Conservation (phyloP, 805 yeast species). For the Saccharomycopsis schoenii region DNA sequence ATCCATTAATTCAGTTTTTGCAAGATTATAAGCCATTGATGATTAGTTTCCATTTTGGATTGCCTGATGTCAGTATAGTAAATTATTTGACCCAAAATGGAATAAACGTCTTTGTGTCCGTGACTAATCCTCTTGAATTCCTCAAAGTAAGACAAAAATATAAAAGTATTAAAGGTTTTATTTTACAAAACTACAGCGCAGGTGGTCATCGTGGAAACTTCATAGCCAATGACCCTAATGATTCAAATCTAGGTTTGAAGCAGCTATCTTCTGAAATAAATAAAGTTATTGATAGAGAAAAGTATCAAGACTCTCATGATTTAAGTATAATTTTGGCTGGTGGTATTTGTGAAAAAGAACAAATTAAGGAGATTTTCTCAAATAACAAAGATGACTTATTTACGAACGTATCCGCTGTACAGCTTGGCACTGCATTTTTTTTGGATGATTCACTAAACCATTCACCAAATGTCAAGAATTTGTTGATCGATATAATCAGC, state of each 20-base stretch:
- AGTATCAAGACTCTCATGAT: not conserved
- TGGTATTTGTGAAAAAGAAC: conserved; percentile 33
- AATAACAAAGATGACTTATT: conserved; percentile 18
- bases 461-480: not conserved
- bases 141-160: conserved; percentile 19
- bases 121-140: conserved; percentile 39
- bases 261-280: not conserved
- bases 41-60: conserved; percentile 47
- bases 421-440: conserved; percentile 45
- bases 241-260: conserved; percentile 20
- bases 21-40: conserved; percentile 28
- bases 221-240: conserved; percentile 25
- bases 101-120: conserved; percentile 36
- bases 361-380: conserved; percentile 20
- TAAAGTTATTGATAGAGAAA: conserved; percentile 12
- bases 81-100: conserved; percentile 28
- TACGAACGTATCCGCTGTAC: conserved; percentile 43
- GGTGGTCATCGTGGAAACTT: conserved; percentile 57
- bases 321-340: conserved; percentile 41
- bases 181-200: conserved; percentile 52
- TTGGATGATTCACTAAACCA: not conserved
- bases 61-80: conserved; percentile 29
- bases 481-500: conserved; percentile 10
- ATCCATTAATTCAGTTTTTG: not conserved
- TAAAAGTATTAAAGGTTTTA: conserved; percentile 37